Percentiles rank a stretch among this genome's conserved stretches.
Conservation (phyloP, 75 land plant species). For the Pinus albicaulis region DNA sequence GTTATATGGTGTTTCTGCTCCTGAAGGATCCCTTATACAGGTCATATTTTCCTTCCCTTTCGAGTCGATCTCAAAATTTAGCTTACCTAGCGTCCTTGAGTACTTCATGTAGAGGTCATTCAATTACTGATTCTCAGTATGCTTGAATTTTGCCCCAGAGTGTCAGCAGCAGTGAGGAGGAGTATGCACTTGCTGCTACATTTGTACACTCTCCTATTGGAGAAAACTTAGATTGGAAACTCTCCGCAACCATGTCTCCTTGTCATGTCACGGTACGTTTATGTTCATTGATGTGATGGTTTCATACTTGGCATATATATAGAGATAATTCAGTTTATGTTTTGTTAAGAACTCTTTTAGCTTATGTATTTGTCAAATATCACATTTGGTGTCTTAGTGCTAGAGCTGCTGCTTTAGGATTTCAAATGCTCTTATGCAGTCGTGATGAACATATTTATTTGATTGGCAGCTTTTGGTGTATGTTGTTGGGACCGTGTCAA, state of each 20-base stretch:
- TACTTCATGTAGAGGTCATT: neutral
- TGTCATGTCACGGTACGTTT: constrained; percentile 86
- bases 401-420: too few species aligned
- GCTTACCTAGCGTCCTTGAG: neutral
- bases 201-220: constrained; percentile 80
- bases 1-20: constrained; percentile 88
- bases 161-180: constrained; percentile 70
- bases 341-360: neutral
- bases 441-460: neutral
- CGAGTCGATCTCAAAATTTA: neutral
- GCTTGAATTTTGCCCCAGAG: constrained; percentile 50
- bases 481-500: too few species aligned
- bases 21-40: constrained; percentile 89
- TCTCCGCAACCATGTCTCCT: constrained; percentile 89
- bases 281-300: neutral
- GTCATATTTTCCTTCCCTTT: constrained; percentile 27
- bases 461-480: neutral
- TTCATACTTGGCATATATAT: too few species aligned
- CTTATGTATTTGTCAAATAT: neutral
- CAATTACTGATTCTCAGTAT: neutral
- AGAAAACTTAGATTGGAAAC: constrained; percentile 89
- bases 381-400: neutral
- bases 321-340: neutral
- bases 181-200: constrained; percentile 66
- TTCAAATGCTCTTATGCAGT: neutral